Percentiles rank a stretch among this genome's conserved stretches.
These are phyloP conservation scores for Pythium chondricola DNA, from an alignment of 352 stramenopile genomes.

Conservation along the genomic window DNA sequence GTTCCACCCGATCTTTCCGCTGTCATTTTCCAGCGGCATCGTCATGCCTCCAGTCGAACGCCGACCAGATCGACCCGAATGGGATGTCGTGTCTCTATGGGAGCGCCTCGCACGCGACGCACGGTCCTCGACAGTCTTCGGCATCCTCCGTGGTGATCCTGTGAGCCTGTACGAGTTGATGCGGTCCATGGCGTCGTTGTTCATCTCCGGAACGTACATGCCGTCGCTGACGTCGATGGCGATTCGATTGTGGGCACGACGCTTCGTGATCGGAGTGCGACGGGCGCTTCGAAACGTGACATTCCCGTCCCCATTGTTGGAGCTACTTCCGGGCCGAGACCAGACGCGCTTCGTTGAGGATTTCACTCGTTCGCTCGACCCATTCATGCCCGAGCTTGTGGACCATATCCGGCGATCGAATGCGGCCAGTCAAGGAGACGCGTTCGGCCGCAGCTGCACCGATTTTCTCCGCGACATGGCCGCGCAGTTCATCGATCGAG, in stretches of 20 bases:
- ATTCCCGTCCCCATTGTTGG: slow-evolving; percentile 13
- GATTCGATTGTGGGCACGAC: slow-evolving; percentile 20
- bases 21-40: slow-evolving; percentile 9
- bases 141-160: slow-evolving; percentile 18
- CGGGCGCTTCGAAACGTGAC: slow-evolving; percentile 9
- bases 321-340: slow-evolving; percentile 10
- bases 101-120: slow-evolving; percentile 12
- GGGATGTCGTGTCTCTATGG: slow-evolving; percentile 21
- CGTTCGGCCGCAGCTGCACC: slow-evolving; percentile 14
- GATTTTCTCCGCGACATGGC: slow-evolving; percentile 26
- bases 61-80: slow-evolving; percentile 5
- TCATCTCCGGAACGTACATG: slow-evolving; percentile 20
- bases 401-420: slow-evolving; percentile 21
- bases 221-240: slow-evolving; percentile 19
- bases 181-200: slow-evolving; percentile 15
- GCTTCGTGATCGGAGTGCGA: slow-evolving; percentile 18
- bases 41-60: slow-evolving; percentile 3
- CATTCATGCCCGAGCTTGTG: slow-evolving; percentile 27
- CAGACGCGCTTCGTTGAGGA: slow-evolving; percentile 16
- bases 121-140: slow-evolving; percentile 14
- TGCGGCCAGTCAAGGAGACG: slow-evolving; percentile 14
- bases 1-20: slow-evolving; percentile 17
- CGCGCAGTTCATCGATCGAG: slow-evolving; percentile 16
- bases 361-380: slow-evolving; percentile 18
- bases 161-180: slow-evolving; percentile 18